Evolutionary conservation across 805 yeast species (phyloP), one percentile per base, ranked within the genome.

Genomic region (Schwanniomyces occidentalis): DNA sequence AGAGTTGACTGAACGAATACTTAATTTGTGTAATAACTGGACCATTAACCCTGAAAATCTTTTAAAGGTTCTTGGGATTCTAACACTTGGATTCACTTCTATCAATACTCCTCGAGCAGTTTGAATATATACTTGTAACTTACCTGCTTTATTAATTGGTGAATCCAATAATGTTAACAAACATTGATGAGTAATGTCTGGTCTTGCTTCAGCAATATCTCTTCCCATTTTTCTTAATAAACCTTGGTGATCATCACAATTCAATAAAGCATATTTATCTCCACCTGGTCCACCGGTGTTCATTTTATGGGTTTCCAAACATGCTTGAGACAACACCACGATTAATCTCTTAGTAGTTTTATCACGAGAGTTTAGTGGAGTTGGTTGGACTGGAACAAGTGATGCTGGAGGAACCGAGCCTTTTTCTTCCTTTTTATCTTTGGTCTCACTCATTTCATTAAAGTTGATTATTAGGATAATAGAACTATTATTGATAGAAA

Each of bases 131-230:
- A 93, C 99, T 64, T 93, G 99, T 48, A 93, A 74, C 61, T 80
- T 87, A 6, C 99, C 99, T 5, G 97, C 98, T 64, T 93, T 93
- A 69, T 93, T 93, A 52, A 93, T 85, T 27, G 99, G 99, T n/a
- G 96, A 87, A 61, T 93, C 99, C 51, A 93, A 72, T 45, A 93
- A 71, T 3, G 99, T 91, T 62, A 93, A 73, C 26, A 93, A 76
- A 72, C 99, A 93, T 65, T 91, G 99, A 59, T 93, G 99, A 27
- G 99, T 93, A 53, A 93, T 93, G 61, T 93, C 99, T n/a, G 99
- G 99, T 62, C 99, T 80, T 6, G 97, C 98, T 57, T 93, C 99
- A 31, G 95, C 87, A 45, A 93, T 91, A 56, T 93, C 98, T 57
- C 98, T 79, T 34, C 95, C 95, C 95, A 91, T 88, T 58, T 89